Evolutionary conservation across 1,139 yeast genomes (phyloP), one percentile per base, ranked within the genome.

Genomic region (Zygosaccharomyces pseudobailii): DNA sequence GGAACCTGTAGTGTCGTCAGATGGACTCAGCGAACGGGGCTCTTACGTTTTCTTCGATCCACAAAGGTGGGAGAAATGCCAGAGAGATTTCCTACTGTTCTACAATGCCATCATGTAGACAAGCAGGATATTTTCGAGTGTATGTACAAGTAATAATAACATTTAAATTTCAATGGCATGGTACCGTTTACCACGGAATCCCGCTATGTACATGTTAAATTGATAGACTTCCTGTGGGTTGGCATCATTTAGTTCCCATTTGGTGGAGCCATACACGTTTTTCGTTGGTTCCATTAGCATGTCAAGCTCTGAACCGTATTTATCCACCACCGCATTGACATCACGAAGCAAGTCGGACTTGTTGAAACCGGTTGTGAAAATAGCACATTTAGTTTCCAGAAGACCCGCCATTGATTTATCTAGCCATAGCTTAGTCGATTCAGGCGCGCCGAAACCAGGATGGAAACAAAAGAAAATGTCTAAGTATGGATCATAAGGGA

Each of bases 401-500:
- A 92, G 72, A 1, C 94, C 96, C 49, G 88, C 88, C 58, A 92
- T 72, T 0, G 96, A 77, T 66, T 85, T 83, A 54, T 79, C 78
- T 95, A 97, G 89, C 97, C 97, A 92, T 61, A 82, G 80, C 45
- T 79, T 82, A 65, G 79, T 75, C 42, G 86, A 79, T 63, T 88
- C 96, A 9, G 88, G 87, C 17, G 95, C 86, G 24, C 88, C 84
- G 66, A 89, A 79, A 38, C 96, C 96, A 2, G 98, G 97, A 67
- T 92, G 97, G 84, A 90, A 92, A 46, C 87, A 73, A 75, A 88
- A 89, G 71, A 92, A 92, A 25, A 82, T 80, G 66, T 92, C 98
- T 66, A 87, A 77, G 68, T 90, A 92, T 36, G 99, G 98, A 67
- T 92, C 98, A 66, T 90, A 92, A n/a, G 98, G 98, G 82, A 89